phyloP scores from a whole-genome alignment of 2,329 filamentous ascomycete genomes.

The Shiraia sp. region DNA sequence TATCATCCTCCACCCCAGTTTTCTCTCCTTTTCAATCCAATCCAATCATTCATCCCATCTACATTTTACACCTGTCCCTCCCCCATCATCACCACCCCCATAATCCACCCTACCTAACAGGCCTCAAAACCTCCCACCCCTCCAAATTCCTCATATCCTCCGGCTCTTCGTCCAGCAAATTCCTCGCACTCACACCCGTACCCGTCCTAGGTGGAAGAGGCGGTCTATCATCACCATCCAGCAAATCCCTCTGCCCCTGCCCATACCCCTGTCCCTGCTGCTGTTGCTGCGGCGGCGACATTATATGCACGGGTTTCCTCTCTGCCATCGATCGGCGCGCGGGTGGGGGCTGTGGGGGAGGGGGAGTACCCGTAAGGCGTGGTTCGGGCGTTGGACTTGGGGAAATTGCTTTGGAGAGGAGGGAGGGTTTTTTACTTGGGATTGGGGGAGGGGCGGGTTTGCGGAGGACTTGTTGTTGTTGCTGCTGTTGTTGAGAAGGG shows the following conservation, averaged over 20 bases:
- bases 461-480: conserved; percentile 30
- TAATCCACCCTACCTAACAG: no score
- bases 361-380: conserved; percentile 10
- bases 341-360: conserved; percentile 20
- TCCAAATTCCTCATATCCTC: conserved; percentile 39
- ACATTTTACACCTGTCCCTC: no score
- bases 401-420: conserved; percentile 19
- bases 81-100: no score
- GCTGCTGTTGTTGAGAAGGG: conserved; percentile 11
- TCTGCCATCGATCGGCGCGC: conserved; percentile 34
- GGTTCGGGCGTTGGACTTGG: conserved; percentile 7
- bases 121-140: conserved; percentile 45
- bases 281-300: not conserved
- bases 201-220: conserved; percentile 39
- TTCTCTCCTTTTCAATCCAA: no score
- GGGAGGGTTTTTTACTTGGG: conserved; percentile 39
- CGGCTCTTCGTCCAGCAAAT: conserved; percentile 41
- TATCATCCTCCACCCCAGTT: no score
- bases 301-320: conserved; percentile 19
- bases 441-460: conserved; percentile 41
- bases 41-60: no score
- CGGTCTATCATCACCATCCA: conserved; percentile 25
- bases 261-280: no score
- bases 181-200: conserved; percentile 31
- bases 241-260: not conserved